phyloP scores from a whole-genome alignment of 2,329 filamentous ascomycete genomes.

The Endocalyx cinctus region DNA sequence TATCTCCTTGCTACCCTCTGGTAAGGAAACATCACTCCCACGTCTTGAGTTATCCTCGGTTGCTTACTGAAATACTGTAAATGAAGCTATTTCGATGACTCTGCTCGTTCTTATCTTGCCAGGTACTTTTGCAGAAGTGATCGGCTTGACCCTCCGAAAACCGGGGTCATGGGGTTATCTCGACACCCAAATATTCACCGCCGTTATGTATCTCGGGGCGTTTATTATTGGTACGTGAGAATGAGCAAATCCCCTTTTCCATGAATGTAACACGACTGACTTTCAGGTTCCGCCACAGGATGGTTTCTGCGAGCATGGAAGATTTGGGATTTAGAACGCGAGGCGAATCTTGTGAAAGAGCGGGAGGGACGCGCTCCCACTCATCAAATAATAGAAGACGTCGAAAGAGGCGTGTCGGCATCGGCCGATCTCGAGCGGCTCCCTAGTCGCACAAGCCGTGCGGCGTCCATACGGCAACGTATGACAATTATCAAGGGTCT shows the following conservation, averaged over 20 bases:
- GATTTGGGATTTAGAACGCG: conserved; percentile 34
- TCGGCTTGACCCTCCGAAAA: conserved; percentile 52
- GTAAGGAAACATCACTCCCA: conserved; percentile 22
- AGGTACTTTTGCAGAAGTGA: conserved; percentile 63
- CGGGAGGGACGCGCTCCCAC: conserved; percentile 22
- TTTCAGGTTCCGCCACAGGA: too few relatives aligned
- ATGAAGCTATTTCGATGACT: conserved; percentile 54
- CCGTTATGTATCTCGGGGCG: conserved; percentile 55
- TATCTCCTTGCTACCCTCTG: conserved; percentile 61
- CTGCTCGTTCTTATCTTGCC: conserved; percentile 71
- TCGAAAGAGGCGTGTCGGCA: conserved; percentile 20
- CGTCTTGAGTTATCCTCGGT: too few relatives aligned
- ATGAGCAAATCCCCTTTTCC: neutral
- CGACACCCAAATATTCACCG: conserved; percentile 53
- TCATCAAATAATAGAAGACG: conserved; percentile 24
- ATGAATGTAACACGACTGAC: too few relatives aligned
- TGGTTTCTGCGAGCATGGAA: conserved; percentile 41
- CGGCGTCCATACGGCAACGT: conserved; percentile 12
- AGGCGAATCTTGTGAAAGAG: too few relatives aligned
- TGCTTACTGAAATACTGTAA: neutral
- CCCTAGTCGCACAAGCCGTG: conserved; percentile 4
- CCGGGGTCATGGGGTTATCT: conserved; percentile 42
- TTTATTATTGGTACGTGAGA: conserved; percentile 37
- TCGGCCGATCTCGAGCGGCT: conserved; percentile 11
- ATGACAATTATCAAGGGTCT: conserved; percentile 18